Percentiles rank a stretch among this genome's conserved stretches.
Conservation (phyloP, 2,329 filamentous ascomycete genomes). For the Botryosphaeria dothidea region DNA sequence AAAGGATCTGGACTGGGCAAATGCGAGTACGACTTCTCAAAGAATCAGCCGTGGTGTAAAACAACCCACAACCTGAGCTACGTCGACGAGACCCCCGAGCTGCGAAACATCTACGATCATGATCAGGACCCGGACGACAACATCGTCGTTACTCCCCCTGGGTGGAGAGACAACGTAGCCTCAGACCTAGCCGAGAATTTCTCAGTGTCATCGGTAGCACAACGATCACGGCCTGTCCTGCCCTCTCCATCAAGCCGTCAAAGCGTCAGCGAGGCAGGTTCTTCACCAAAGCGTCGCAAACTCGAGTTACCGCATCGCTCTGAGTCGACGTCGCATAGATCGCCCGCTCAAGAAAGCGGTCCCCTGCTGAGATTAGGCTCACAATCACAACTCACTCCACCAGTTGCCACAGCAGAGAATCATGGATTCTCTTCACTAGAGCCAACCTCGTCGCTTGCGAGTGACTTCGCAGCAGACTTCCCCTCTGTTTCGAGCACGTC, state of each 20-base stretch:
- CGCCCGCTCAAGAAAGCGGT: not conserved
- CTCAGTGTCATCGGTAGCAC: not conserved
- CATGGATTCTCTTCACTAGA: constrained; percentile 22
- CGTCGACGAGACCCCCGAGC: constrained; percentile 34
- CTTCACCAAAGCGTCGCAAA: constrained; percentile 16
- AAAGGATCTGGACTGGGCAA: constrained; percentile 29
- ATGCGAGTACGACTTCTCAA: constrained; percentile 32
- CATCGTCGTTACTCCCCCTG: constrained; percentile 13
- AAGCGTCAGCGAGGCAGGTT: not conserved
- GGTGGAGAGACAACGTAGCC: constrained; percentile 16
- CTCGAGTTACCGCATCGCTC: not conserved
- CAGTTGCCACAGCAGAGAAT: not conserved
- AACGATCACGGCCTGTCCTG: not conserved
- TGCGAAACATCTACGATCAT: constrained; percentile 34
- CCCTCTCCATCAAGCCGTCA: not conserved
- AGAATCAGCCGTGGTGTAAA: constrained; percentile 32
- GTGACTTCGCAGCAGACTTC: constrained; percentile 19
- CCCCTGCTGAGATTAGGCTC: not conserved
- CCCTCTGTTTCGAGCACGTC: constrained; percentile 20
- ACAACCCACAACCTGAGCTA: constrained; percentile 32
- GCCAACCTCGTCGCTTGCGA: constrained; percentile 22
- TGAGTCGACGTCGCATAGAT: not conserved
- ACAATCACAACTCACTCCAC: not conserved
- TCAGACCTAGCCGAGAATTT: not conserved
- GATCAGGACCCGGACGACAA: constrained; percentile 23